Evolutionary conservation across 805 yeast genomes (phyloP).

Genomic region (Priceomyces melissophilus): DNA sequence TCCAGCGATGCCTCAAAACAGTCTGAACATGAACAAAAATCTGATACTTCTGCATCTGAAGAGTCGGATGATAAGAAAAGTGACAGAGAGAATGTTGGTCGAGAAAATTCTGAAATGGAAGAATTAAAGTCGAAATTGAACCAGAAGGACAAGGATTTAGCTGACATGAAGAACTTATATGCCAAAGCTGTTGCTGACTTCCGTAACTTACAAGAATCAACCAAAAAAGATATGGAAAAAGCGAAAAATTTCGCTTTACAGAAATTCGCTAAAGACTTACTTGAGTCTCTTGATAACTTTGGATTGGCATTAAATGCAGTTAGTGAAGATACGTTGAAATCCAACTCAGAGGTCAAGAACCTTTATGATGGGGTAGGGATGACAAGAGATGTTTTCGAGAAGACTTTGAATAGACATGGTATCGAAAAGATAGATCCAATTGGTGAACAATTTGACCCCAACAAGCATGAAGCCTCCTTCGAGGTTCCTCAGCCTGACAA

Average conservation of each 20-base stretch:
- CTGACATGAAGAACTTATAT: conserved; percentile 78
- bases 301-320: conserved; percentile 80
- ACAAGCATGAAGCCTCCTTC: conserved; percentile 88
- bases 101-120: conserved; percentile 6
- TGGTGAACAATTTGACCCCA: conserved; percentile 86
- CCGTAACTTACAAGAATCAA: conserved; percentile 86
- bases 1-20: conserved; percentile 13
- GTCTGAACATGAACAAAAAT: conserved; percentile 3
- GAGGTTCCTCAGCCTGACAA: conserved; percentile 83
- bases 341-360: conserved; percentile 64
- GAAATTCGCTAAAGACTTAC: conserved; percentile 84
- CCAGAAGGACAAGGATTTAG: conserved; percentile 67
- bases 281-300: conserved; percentile 88
- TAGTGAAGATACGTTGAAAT: conserved; percentile 54
- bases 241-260: conserved; percentile 89
- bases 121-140: conserved; percentile 52
- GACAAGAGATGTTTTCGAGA: conserved; percentile 84
- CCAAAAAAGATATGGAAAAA: conserved; percentile 81
- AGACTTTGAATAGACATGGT: conserved; percentile 79
- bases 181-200: conserved; percentile 86
- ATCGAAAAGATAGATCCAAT: conserved; percentile 75
- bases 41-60: conserved; percentile 9
- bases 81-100: conserved; percentile 14
- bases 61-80: conserved; percentile 10
- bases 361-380: conserved; percentile 85